Evolutionary conservation across 805 yeast genomes (phyloP).

Genomic region (Ogataea pini): DNA sequence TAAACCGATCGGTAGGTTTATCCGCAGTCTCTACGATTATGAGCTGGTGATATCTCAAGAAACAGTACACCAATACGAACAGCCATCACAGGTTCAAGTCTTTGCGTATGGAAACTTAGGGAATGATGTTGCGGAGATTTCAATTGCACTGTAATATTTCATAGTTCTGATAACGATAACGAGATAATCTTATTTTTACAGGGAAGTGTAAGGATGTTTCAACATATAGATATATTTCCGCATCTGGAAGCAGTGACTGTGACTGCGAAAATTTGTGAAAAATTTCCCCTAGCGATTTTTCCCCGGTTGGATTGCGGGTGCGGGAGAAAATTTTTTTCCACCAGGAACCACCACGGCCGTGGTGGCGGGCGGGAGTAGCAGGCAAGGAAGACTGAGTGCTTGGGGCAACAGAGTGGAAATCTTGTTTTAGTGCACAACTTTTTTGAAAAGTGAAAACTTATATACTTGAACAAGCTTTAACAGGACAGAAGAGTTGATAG

Average conservation of each 20-base stretch:
- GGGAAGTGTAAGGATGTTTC: slow-evolving; percentile 6
- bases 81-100: neutral
- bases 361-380: slow-evolving; percentile 3
- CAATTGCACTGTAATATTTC: neutral
- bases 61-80: neutral
- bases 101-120: slow-evolving; percentile 9
- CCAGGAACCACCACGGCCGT: too few relatives aligned
- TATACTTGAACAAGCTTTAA: slow-evolving; percentile 1
- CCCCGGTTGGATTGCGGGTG: neutral
- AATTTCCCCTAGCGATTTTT: slow-evolving; percentile 2
- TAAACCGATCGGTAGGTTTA: slow-evolving; percentile 22
- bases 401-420: slow-evolving; percentile 2
- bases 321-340: slow-evolving; percentile 10
- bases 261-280: slow-evolving; percentile 15
- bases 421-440: slow-evolving; percentile 4
- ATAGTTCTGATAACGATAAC: slow-evolving; percentile 1
- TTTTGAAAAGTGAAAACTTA: slow-evolving; percentile 9
- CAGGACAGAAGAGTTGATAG: slow-evolving; percentile 12
- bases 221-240: neutral
- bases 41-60: slow-evolving; percentile 16
- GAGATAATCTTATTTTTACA: neutral
- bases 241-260: slow-evolving; percentile 9
- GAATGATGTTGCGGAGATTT: neutral
- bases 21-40: slow-evolving; percentile 27
- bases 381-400: neutral